phyloP scores from a whole-genome alignment of 106 monocot genomes.

The Phalaenopsis aphrodite region DNA sequence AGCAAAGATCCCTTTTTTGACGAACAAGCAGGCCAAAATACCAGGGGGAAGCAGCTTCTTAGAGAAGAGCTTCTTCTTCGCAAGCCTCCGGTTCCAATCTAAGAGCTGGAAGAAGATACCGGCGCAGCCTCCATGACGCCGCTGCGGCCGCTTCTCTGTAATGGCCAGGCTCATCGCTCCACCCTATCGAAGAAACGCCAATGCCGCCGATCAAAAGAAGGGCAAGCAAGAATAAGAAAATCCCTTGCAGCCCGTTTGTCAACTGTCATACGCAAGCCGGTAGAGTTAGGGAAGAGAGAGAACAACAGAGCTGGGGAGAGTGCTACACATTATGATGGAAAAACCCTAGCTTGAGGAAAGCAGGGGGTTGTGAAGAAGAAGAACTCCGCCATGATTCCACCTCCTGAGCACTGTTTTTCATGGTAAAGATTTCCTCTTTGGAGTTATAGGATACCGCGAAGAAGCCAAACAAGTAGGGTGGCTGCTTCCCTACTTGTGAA shows the following conservation, averaged over 20 bases:
- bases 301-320: neutral
- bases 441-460: neutral
- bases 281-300: neutral
- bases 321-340: neutral
- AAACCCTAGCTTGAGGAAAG: constrained; percentile 8
- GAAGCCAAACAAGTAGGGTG: neutral
- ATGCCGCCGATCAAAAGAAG: neutral
- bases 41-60: constrained; percentile 55
- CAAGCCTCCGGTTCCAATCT: constrained; percentile 70
- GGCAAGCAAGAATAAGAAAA: neutral
- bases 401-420: neutral
- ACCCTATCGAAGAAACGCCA: neutral
- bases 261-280: neutral
- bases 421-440: neutral
- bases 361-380: constrained; percentile 1
- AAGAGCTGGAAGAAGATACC: constrained; percentile 76
- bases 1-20: neutral
- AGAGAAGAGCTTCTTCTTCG: constrained; percentile 65
- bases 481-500: no score
- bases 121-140: constrained; percentile 43
- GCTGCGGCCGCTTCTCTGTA: constrained; percentile 44
- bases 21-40: neutral
- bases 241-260: neutral
- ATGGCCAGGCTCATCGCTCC: constrained; percentile 35
- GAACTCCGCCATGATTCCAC: neutral